Evolutionary conservation across 2,329 filamentous ascomycete genomes (phyloP).

Genomic region (Zasmidium citrigriseum): DNA sequence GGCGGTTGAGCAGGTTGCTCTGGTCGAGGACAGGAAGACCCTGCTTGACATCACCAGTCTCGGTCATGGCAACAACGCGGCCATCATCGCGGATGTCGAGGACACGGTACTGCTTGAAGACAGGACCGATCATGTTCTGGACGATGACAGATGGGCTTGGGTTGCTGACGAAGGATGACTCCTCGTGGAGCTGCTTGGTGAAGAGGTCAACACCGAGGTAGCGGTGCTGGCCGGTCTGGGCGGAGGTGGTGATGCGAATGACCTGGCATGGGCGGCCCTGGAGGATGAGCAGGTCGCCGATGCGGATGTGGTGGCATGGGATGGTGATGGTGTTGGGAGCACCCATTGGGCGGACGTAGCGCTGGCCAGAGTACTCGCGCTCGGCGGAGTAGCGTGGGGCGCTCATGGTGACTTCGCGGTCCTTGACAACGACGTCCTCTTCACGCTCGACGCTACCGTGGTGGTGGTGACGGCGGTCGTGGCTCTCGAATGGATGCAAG

Average conservation of each 20-base stretch:
- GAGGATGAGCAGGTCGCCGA: slow-evolving; percentile 97
- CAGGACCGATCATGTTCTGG: slow-evolving; percentile 98
- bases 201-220: slow-evolving; percentile 99
- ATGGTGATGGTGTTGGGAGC: slow-evolving; percentile 88
- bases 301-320: slow-evolving; percentile 98
- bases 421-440: slow-evolving; percentile 52
- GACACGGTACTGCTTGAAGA: slow-evolving; percentile 99
- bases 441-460: slow-evolving; percentile 37
- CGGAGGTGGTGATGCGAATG: slow-evolving; percentile 98
- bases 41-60: slow-evolving; percentile 98
- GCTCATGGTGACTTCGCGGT: slow-evolving; percentile 47
- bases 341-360: slow-evolving; percentile 24
- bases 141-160: slow-evolving; percentile 94
- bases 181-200: slow-evolving; percentile 99
- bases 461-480: slow-evolving; percentile 53
- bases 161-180: slow-evolving; percentile 97
- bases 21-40: slow-evolving; percentile 90
- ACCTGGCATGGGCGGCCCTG: slow-evolving; percentile 99
- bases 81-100: slow-evolving; percentile 89
- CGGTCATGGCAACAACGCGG: slow-evolving; percentile 91
- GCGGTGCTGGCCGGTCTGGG: slow-evolving; percentile 97
- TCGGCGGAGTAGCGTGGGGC: slow-evolving; percentile 34
- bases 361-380: slow-evolving; percentile 20
- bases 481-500: slow-evolving; percentile 62
- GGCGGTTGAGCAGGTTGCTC: slow-evolving; percentile 80